A percentile compares a stretch with the other conserved stretches of the same genome.
These are phyloP conservation scores for Paracorniculantispora psalliotae DNA, from an alignment of 2,329 filamentous ascomycete genomes.

Conservation along the genomic window DNA sequence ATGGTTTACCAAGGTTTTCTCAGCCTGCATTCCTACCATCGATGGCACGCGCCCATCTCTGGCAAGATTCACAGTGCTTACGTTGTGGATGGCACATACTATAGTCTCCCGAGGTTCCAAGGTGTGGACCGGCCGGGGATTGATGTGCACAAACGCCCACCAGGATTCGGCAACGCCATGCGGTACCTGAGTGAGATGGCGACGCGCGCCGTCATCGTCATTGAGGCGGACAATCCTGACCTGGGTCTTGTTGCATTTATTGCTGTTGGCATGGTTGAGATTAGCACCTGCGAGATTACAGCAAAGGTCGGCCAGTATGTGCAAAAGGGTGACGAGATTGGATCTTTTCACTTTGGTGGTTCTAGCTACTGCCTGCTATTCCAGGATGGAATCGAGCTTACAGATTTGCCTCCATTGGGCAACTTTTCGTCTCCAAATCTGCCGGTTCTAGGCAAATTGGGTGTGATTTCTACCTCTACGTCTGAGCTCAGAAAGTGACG, in stretches of 20 bases:
- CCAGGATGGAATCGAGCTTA: slow-evolving; percentile 47
- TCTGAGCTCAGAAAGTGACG: background rate
- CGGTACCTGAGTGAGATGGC: slow-evolving; percentile 65
- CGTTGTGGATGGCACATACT: slow-evolving; percentile 62
- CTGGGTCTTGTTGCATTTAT: slow-evolving; percentile 68
- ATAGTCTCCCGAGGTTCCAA: slow-evolving; percentile 50
- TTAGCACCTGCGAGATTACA: slow-evolving; percentile 67
- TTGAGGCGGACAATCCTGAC: slow-evolving; percentile 61
- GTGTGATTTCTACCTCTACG: slow-evolving; percentile 12
- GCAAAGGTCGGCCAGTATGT: slow-evolving; percentile 61
- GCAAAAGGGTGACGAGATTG: slow-evolving; percentile 64
- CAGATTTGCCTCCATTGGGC: slow-evolving; percentile 28
- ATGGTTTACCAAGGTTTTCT: slow-evolving; percentile 69
- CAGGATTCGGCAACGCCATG: slow-evolving; percentile 49
- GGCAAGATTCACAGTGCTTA: slow-evolving; percentile 55
- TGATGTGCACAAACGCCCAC: slow-evolving; percentile 27
- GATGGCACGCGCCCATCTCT: slow-evolving; percentile 66
- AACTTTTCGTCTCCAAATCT: slow-evolving; percentile 16
- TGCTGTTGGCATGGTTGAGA: slow-evolving; percentile 72
- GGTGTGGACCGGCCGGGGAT: slow-evolving; percentile 24
- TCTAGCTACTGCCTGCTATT: slow-evolving; percentile 67
- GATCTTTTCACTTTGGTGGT: slow-evolving; percentile 80
- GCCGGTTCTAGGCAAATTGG: slow-evolving; percentile 33
- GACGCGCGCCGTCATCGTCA: slow-evolving; percentile 63
- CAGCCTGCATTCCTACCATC: slow-evolving; percentile 62